A percentile compares a stretch with the other conserved stretches of the same genome.
Evolutionary conservation across 495 filamentous ascomycete species (phyloP).

Genomic region (Aspergillus diversus): DNA sequence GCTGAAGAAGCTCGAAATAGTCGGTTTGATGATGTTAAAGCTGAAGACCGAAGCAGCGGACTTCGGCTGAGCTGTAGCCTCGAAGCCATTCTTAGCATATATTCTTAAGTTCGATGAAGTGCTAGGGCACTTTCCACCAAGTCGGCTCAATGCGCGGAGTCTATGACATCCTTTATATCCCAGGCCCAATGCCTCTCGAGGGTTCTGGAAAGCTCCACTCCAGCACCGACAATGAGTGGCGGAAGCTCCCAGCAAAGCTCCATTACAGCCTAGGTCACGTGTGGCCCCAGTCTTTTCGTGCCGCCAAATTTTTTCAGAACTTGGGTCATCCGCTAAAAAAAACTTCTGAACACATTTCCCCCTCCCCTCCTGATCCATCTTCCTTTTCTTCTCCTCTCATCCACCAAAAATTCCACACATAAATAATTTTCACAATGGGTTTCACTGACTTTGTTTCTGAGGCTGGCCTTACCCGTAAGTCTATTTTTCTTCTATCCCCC

Average conservation of each 20-base stretch:
- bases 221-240: slow-evolving; percentile 34
- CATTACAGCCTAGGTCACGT: slow-evolving; percentile 41
- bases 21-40: slow-evolving; percentile 26
- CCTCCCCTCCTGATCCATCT: slow-evolving; percentile 20
- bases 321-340: slow-evolving; percentile 28
- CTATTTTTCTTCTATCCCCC: slow-evolving; percentile 29
- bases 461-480: slow-evolving; percentile 82
- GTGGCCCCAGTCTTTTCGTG: slow-evolving; percentile 25
- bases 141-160: background rate
- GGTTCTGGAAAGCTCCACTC: slow-evolving; percentile 52
- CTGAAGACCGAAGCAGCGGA: slow-evolving; percentile 35
- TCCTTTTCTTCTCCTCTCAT: slow-evolving; percentile 11
- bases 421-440: slow-evolving; percentile 71
- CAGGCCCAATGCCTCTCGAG: slow-evolving; percentile 33
- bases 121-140: background rate
- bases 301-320: slow-evolving; percentile 45
- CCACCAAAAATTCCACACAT: slow-evolving; percentile 23
- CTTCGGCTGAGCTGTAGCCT: slow-evolving; percentile 40
- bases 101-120: background rate
- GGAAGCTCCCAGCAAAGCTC: slow-evolving; percentile 36
- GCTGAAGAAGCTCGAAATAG: slow-evolving; percentile 27
- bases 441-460: slow-evolving; percentile 92
- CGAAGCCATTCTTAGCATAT: slow-evolving; percentile 36
- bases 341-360: slow-evolving; percentile 28
- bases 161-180: slow-evolving; percentile 27